Base-by-base conservation (phyloP, 345 rosid species). In the Streptanthus diversifolius region DNA sequence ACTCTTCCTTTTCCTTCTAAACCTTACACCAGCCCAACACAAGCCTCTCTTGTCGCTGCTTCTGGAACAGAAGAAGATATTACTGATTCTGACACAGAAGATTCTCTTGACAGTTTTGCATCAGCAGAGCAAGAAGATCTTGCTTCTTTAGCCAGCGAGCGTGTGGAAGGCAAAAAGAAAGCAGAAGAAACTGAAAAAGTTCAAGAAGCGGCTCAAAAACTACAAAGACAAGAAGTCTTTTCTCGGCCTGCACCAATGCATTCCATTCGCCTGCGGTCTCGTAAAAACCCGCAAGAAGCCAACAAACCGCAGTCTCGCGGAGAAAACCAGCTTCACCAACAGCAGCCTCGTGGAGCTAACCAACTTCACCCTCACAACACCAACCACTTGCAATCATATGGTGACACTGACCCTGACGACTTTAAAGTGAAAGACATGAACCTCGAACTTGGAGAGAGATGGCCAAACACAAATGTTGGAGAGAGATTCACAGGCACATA, bases 361-460 rank as follows among this genome's bases (percentile, higher is more conserved):
- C 72, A 66, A 51, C 66, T 56, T 62, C 79, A 35, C 3, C 48
- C 70, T 69, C 74, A 44, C 45, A 29, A 62, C 59, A 21, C 51
- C 51, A 68, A 75, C 57, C 58, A 68, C 19, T 9, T 22, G 21
- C 70, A 52, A 30, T 12, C 78, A 62, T 63, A 53, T 12, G 78
- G 44, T 72, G 76, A 48, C 1, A 33, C 52, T 58, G 73, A 82
- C 8, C 81, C 55, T n/a, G 86, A 84, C 3, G 91, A 84, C 62
- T 92, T 76, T 69, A 74, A 74, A 70, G 83, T 87, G 67, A 88
- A 83, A 86, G 95, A 90, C 69, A 84, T 88, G 75, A 86, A 71
- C 27, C 85, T 91, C 6, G 83, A 80, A 29, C 85, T 87, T 1
- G 96, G 96, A 37, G 92, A 90, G 63, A 77, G 80, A 66, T 88